These are phyloP conservation scores for Camellia lanceoleosa DNA, from an alignment of 148 eudicot genomes.

Conservation along the genomic window DNA sequence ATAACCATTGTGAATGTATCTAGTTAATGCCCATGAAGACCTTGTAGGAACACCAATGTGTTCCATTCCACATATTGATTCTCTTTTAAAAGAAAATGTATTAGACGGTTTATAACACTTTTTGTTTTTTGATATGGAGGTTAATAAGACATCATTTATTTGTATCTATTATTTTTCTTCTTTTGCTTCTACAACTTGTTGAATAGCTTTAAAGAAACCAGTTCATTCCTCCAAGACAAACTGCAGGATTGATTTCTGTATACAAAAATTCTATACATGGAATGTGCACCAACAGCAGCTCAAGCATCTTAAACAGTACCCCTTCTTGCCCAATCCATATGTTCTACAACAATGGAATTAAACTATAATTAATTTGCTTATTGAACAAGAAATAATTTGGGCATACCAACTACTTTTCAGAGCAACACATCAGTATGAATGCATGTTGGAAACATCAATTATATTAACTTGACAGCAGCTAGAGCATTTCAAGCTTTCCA, in stretches of 20 bases:
- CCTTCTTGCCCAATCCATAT: not conserved
- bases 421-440: not conserved
- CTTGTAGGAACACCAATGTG: not conserved
- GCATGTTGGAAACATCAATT: not conserved
- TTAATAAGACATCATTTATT: not conserved
- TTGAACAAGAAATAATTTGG: not conserved
- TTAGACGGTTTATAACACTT: not conserved
- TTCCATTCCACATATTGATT: not conserved
- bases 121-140: not conserved
- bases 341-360: not conserved
- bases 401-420: not conserved
- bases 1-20: slow-evolving; percentile 9
- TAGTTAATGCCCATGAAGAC: not conserved
- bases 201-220: not conserved
- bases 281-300: not conserved
- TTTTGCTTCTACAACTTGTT: not conserved
- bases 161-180: not conserved
- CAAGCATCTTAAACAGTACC: not conserved
- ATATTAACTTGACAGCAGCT: not conserved
- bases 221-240: not conserved
- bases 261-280: not conserved
- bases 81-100: not conserved
- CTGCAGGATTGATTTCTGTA: not conserved
- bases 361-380: not conserved
- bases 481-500: not conserved